Base-by-base conservation (phyloP, 2,329 filamentous ascomycete species). In the Furcasterigmium furcatum region DNA sequence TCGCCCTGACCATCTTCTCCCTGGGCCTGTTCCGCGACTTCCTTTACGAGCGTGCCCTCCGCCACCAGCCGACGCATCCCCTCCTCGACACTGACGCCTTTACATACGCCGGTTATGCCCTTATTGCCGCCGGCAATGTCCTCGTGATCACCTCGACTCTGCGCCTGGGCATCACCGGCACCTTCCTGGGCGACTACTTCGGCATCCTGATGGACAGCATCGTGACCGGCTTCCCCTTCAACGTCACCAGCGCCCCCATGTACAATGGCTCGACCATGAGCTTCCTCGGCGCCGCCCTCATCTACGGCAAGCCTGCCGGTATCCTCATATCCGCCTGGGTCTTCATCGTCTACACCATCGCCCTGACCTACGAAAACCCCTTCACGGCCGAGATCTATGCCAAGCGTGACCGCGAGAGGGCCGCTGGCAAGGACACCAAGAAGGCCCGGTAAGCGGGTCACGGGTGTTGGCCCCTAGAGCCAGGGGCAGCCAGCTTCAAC, bases 161-260 rank as follows among this genome's bases (percentile, higher is more conserved):
- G 83, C 87, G 85, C 27, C 82, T 99, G 34, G 94, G 94, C 47
- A 82, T 99, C 59, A 96, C 91, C 1, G 94, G 94, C 52, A 99
- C 94, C 30, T 99, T 96, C 65, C 76, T 99, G 29, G 94, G 94
- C 57, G 94, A 99, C 73, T 99, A 99, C 76, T 99, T 97, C 64
- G 94, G 94, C 56, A 96, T 97, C 65, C 77, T 99, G 54, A 95
- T 96, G 91, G 92, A 97, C 63, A 74, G 86, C 55, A 92, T 92
- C 59, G 91, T 99, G 43, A 95, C 91, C 12, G 87, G 88, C 13
- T 99, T 99, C 64, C 94, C 94, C 3, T 99, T 99, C 78, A 97
- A 88, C 67, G 79, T 97, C 50, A 91, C 86, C 45, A 81, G 83
- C 54, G 87, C 90, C 43, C 94, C 94, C 51, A 99, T 99, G 94